Evolutionary conservation across 179 eudicot species (phyloP).

Genomic region (Heliamphora pulchella): DNA sequence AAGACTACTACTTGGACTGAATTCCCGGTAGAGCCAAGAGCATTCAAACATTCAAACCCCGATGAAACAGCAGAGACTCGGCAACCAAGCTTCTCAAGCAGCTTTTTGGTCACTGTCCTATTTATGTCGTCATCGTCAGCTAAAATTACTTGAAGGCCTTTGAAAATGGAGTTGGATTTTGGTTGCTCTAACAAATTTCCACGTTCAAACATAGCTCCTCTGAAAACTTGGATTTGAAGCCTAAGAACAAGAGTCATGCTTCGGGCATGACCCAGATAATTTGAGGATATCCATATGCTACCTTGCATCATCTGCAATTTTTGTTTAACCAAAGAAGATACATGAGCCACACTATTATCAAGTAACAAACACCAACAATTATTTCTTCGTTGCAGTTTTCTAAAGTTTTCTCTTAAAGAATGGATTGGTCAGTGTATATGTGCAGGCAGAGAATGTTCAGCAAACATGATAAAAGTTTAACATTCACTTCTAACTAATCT

Average conservation of each 20-base stretch:
- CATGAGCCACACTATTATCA: background rate
- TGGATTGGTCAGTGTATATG: background rate
- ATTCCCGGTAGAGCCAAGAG: conserved; percentile 34
- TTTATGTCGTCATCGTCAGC: conserved; percentile 63
- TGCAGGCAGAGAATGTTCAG: background rate
- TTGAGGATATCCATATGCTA: conserved; percentile 66
- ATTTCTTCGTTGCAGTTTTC: background rate
- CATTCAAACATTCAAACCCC: conserved; percentile 53
- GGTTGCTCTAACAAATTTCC: conserved; percentile 33
- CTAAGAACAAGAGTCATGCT: conserved; percentile 68
- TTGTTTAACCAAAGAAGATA: background rate
- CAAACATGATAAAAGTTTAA: background rate
- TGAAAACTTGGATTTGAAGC: conserved; percentile 46
- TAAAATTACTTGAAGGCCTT: conserved; percentile 47
- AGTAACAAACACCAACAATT: background rate
- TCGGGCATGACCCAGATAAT: conserved; percentile 58
- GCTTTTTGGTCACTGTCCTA: conserved; percentile 52
- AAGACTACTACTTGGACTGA: conserved; percentile 42
- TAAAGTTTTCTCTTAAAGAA: background rate
- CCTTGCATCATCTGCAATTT: conserved; percentile 87
- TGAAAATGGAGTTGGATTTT: conserved; percentile 27
- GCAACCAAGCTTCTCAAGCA: conserved; percentile 63
- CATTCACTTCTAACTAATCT: no score
- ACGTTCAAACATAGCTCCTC: conserved; percentile 31
- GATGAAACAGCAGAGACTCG: conserved; percentile 44